Percentiles rank a stretch among this genome's conserved stretches.
phyloP scores from a whole-genome alignment of 257 asterid genomes.

The Solanum okadae region DNA sequence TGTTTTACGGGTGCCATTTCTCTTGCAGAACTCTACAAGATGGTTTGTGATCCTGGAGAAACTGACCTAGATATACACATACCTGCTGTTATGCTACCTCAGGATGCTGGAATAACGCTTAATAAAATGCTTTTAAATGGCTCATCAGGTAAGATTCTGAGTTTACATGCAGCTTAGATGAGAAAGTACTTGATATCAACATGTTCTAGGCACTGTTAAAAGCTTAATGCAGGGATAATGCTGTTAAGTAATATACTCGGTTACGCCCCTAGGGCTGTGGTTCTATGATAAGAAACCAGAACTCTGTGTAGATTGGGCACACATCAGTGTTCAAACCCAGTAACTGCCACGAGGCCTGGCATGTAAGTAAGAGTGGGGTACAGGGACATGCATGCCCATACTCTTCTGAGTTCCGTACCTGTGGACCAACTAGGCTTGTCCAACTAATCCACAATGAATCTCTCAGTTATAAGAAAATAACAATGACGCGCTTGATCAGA shows the following conservation, averaged over 20 bases:
- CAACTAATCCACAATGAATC: background rate
- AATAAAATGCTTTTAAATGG: slow-evolving; percentile 59
- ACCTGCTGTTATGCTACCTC: slow-evolving; percentile 83
- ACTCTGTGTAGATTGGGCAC: background rate
- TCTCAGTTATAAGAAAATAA: background rate
- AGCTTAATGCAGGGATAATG: background rate
- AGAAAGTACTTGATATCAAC: background rate
- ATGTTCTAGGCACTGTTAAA: background rate
- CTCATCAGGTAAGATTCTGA: slow-evolving; percentile 54
- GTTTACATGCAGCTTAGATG: background rate
- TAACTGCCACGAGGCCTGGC: background rate
- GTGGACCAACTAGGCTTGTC: background rate
- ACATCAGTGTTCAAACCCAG: background rate
- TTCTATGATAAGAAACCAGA: background rate
- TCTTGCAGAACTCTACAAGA: slow-evolving; percentile 83
- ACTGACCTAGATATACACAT: slow-evolving; percentile 74
- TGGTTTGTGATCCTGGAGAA: slow-evolving; percentile 92
- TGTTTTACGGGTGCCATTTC: slow-evolving; percentile 3
- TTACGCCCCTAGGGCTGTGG: background rate
- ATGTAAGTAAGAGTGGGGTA: background rate
- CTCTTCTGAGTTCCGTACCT: background rate
- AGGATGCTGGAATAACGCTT: slow-evolving; percentile 68
- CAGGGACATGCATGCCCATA: background rate
- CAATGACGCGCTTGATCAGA: background rate
- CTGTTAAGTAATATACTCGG: background rate